Evolutionary conservation across 2,329 filamentous ascomycete species (phyloP).

Genomic region (Moelleriella libera): DNA sequence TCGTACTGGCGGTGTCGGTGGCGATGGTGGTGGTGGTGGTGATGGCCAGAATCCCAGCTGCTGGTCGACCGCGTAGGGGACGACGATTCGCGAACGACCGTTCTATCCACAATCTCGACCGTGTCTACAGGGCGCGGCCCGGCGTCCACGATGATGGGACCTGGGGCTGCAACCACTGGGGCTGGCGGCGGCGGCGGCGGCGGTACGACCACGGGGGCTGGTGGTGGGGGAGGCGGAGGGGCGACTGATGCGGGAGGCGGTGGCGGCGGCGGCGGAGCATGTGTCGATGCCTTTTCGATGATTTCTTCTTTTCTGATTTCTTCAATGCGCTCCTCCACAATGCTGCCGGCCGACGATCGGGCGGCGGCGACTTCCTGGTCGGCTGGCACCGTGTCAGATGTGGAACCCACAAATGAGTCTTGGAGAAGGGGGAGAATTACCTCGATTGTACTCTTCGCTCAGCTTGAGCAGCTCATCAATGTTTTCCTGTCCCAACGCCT

Average conservation of each 20-base stretch:
- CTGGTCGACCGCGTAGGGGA: conserved; percentile 30
- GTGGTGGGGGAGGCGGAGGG: conserved; percentile 8
- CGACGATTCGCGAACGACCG: conserved; percentile 30
- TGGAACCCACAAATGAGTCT: conserved; percentile 1
- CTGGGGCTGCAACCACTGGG: conserved; percentile 13
- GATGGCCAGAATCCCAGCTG: conserved; percentile 16
- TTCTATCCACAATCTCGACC: conserved; percentile 29
- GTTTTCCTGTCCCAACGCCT: conserved; percentile 76
- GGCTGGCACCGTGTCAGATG: conserved; percentile 13
- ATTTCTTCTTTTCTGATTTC: conserved; percentile 13
- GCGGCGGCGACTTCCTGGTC: conserved; percentile 29
- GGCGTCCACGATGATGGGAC: conserved; percentile 18
- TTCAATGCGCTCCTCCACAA: conserved; percentile 32
- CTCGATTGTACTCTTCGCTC: conserved; percentile 61
- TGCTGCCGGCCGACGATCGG: conserved; percentile 30
- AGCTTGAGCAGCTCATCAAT: conserved; percentile 80
- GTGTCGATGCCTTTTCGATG: neutral
- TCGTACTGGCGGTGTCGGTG: conserved; percentile 13
- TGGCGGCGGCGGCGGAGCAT: neutral
- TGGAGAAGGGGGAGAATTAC: conserved; percentile 15
- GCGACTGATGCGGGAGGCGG: conserved; percentile 14
- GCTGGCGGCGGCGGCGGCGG: conserved; percentile 19
- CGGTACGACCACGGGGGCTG: conserved; percentile 8
- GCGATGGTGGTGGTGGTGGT: conserved; percentile 12
- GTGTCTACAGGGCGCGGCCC: conserved; percentile 15